Evolutionary conservation across 2,329 filamentous ascomycete genomes (phyloP).

Genomic region (Rutstroemia sp.): DNA sequence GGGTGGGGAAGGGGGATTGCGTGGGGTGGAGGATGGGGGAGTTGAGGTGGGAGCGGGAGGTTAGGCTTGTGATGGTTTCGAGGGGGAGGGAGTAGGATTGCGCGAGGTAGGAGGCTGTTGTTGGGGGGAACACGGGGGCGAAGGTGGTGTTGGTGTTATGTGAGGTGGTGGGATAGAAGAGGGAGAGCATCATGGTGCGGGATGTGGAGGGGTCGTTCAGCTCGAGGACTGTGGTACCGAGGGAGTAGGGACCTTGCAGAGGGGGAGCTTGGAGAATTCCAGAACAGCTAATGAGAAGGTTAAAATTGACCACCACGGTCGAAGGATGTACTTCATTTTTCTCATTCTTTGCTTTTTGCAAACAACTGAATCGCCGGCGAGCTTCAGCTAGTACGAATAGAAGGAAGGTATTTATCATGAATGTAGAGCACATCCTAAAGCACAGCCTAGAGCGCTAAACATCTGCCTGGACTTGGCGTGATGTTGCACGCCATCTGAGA

Average conservation of each 20-base stretch:
- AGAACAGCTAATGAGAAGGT: neutral
- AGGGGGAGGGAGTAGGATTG: neutral
- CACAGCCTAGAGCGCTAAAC: no score
- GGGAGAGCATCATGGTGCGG: slow-evolving; percentile 6
- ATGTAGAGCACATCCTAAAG: no score
- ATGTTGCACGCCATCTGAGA: no score
- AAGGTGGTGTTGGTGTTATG: neutral
- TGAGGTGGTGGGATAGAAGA: slow-evolving; percentile 8
- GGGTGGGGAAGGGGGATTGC: slow-evolving; percentile 19
- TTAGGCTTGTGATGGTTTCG: neutral
- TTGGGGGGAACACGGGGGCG: neutral
- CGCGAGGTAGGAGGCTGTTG: slow-evolving; percentile 1
- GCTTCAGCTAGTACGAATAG: no score
- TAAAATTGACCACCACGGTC: no score
- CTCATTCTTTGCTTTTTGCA: no score
- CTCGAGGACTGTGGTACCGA: slow-evolving; percentile 6
- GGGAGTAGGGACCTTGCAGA: neutral
- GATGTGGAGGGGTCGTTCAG: neutral
- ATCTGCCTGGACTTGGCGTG: no score
- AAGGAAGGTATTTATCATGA: no score
- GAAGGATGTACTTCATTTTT: no score
- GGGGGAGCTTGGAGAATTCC: neutral
- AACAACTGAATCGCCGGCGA: no score
- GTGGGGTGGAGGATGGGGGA: neutral
- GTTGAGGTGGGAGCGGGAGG: neutral